phyloP scores from a whole-genome alignment of 495 filamentous ascomycete species.

The Aspergillus saccharolyticus region DNA sequence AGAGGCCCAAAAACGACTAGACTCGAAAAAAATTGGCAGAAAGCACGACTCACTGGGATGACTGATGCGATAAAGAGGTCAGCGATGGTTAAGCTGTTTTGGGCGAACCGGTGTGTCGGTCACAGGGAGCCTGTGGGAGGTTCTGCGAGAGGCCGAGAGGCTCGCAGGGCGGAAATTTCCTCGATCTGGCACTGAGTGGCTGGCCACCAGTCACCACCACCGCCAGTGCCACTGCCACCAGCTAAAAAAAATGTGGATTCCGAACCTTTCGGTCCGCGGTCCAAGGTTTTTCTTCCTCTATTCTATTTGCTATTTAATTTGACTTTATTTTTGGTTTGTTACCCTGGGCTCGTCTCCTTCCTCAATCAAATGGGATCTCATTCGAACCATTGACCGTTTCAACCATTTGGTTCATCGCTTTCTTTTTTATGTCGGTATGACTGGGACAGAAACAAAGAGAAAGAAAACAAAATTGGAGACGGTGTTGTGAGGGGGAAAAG shows the following conservation, averaged over 20 bases:
- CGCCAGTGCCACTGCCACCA: too few relatives aligned
- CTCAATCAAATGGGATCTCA: not conserved
- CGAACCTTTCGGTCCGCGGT: not conserved
- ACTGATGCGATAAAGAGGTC: conserved; percentile 7
- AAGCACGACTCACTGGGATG: conserved; percentile 7
- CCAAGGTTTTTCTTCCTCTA: not conserved
- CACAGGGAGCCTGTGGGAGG: not conserved
- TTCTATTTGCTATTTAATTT: not conserved
- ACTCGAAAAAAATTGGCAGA: conserved; percentile 1
- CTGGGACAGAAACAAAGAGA: not conserved
- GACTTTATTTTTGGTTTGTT: not conserved
- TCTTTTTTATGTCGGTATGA: not conserved
- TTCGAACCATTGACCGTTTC: not conserved
- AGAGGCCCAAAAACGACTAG: not conserved
- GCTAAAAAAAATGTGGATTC: conserved; percentile 12
- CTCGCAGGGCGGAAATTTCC: conserved; percentile 13
- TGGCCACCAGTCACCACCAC: too few relatives aligned
- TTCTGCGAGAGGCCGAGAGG: too few relatives aligned
- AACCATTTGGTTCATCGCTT: too few relatives aligned
- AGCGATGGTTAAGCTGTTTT: conserved; percentile 31
- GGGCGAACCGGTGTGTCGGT: conserved; percentile 40
- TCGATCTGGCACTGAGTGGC: conserved; percentile 1
- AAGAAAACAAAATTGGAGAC: conserved; percentile 3
- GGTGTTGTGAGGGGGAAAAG: conserved; percentile 7
- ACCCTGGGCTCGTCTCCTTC: not conserved